phyloP scores from a whole-genome alignment of 2,329 filamentous ascomycete genomes.

The Lachnellula arida region DNA sequence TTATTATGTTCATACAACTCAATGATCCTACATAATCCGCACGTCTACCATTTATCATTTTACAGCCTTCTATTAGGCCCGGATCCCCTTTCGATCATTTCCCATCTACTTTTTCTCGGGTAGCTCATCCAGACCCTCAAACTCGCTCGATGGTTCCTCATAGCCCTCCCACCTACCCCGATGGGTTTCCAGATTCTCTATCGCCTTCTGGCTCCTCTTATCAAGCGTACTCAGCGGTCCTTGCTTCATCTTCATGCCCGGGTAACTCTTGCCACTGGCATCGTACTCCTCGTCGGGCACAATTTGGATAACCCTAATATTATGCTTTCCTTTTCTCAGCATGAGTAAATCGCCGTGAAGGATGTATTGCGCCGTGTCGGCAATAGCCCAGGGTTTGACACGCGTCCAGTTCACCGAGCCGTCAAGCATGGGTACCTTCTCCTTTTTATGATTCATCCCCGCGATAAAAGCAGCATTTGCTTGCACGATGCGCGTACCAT shows the following conservation, averaged over 20 bases:
- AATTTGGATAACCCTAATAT: constrained; percentile 56
- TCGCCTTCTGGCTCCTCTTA: constrained; percentile 2
- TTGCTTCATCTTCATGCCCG: neutral
- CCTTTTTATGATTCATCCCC: constrained; percentile 42
- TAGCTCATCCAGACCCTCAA: too few relatives aligned
- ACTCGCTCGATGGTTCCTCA: neutral
- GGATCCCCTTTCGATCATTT: too few relatives aligned
- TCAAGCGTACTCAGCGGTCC: constrained; percentile 6
- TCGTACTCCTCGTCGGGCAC: constrained; percentile 46
- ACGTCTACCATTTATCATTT: too few relatives aligned
- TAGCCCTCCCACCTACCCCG: neutral
- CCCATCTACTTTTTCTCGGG: too few relatives aligned
- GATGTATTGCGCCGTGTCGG: constrained; percentile 55
- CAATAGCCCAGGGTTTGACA: constrained; percentile 53
- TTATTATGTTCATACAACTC: too few relatives aligned
- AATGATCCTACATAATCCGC: too few relatives aligned
- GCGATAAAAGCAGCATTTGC: constrained; percentile 58
- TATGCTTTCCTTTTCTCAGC: constrained; percentile 59
- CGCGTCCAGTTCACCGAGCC: constrained; percentile 56
- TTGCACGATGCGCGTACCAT: constrained; percentile 54
- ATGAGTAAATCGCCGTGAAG: constrained; percentile 56
- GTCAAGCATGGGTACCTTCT: constrained; percentile 38
- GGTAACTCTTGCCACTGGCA: constrained; percentile 3
- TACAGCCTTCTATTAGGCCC: too few relatives aligned
- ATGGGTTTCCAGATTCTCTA: neutral